A percentile compares a stretch with the other conserved stretches of the same genome.
These are phyloP conservation scores for Persicaria tinctoria DNA, from an alignment of 148 eudicot genomes.

Conservation along the genomic window DNA sequence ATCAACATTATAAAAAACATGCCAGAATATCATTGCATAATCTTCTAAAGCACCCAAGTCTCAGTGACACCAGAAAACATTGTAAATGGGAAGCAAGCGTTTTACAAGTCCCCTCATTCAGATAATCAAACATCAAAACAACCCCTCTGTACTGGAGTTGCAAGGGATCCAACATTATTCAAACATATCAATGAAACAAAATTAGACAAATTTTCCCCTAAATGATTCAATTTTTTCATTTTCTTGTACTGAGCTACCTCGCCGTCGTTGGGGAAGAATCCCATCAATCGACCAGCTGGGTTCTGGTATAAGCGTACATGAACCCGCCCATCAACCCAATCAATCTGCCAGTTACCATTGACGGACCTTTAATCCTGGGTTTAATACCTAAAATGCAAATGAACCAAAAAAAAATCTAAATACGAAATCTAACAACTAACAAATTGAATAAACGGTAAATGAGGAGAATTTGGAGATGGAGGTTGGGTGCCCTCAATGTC, in stretches of 20 bases:
- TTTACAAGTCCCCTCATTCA: no score
- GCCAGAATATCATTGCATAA: no score
- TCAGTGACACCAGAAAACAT: no score
- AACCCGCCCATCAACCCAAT: conserved; percentile 90
- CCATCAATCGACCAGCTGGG: conserved; percentile 92
- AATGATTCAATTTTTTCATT: conserved; percentile 12
- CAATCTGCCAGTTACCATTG: conserved; percentile 92
- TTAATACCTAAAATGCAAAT: conserved; percentile 44
- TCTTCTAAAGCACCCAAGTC: no score
- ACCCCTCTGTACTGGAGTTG: no score
- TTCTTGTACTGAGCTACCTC: conserved; percentile 78
- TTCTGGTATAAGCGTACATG: conserved; percentile 94
- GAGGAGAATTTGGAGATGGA: neutral
- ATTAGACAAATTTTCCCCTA: neutral
- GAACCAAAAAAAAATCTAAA: neutral
- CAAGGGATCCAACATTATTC: no score
- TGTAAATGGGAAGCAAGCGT: no score
- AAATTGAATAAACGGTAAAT: neutral
- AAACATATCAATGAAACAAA: neutral
- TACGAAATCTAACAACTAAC: neutral
- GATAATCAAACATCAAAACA: no score
- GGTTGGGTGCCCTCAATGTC: neutral
- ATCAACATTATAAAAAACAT: no score
- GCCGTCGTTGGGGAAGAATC: conserved; percentile 89
- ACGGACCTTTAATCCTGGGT: conserved; percentile 82